Conservation (phyloP, 2,329 filamentous ascomycete species). For the Cladosporium oxysporum region DNA sequence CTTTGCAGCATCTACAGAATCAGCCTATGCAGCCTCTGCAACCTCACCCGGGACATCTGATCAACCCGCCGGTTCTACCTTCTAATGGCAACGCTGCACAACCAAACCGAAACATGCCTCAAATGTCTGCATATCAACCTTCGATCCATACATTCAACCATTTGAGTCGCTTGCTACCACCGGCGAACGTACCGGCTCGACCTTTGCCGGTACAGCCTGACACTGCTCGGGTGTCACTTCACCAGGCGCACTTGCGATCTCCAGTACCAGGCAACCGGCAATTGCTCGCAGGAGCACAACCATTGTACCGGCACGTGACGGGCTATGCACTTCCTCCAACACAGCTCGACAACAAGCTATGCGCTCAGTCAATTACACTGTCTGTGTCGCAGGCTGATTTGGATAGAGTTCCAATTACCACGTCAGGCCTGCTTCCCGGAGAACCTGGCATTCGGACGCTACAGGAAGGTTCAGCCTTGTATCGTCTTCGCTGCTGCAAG, state of each 20-base stretch:
- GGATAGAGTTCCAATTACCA: constrained; percentile 4
- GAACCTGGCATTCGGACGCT: constrained; percentile 33
- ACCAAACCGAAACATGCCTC: background rate
- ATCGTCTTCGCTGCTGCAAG: constrained; percentile 69
- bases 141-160: background rate
- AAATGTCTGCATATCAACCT: background rate
- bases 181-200: constrained; percentile 27
- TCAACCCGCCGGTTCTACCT: background rate
- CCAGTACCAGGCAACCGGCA: constrained; percentile 43
- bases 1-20: background rate
- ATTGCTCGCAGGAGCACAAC: constrained; percentile 4
- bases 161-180: constrained; percentile 24
- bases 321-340: constrained; percentile 53
- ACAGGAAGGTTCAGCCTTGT: constrained; percentile 58
- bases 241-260: constrained; percentile 60
- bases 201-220: constrained; percentile 46
- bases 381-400: background rate
- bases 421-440: background rate
- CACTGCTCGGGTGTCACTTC: constrained; percentile 53
- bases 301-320: constrained; percentile 60
- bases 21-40: background rate
- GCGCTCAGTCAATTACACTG: constrained; percentile 4
- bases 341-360: constrained; percentile 26
- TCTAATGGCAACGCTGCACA: background rate
- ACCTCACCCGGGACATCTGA: background rate